Evolutionary conservation across 169 alveolate genomes (phyloP).

Genomic region (Plasmodium coatneyi): DNA sequence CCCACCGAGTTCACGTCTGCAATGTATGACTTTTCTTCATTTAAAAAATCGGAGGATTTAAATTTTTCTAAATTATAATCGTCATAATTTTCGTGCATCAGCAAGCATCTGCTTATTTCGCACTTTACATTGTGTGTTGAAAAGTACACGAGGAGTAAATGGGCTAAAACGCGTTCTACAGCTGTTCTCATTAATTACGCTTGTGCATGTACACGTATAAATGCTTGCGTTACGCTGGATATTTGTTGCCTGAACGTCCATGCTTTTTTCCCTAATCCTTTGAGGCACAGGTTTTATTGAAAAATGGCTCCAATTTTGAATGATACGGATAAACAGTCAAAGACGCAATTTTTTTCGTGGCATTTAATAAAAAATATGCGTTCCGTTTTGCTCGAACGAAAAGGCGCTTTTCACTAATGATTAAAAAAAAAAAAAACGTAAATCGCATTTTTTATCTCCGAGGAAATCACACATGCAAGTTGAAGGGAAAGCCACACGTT

Average conservation of each 20-base stretch:
- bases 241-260: constrained; percentile 6
- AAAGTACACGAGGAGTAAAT: constrained; percentile 22
- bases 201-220: not conserved
- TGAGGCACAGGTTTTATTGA: not conserved
- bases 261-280: not conserved
- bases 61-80: not conserved
- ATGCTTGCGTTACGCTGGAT: not conserved
- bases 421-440: not conserved
- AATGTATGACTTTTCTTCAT: constrained; percentile 34
- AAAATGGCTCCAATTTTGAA: constrained; percentile 4
- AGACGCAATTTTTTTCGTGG: not conserved
- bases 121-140: constrained; percentile 36
- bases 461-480: not conserved
- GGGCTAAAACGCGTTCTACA: constrained; percentile 1
- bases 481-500: not conserved
- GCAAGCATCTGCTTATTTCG: constrained; percentile 16
- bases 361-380: not conserved
- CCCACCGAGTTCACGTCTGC: constrained; percentile 15
- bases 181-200: constrained; percentile 45
- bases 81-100: not conserved
- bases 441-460: not conserved
- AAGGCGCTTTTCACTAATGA: not conserved
- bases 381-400: not conserved
- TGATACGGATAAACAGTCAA: not conserved
- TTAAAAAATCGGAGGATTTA: constrained; percentile 5